A percentile compares a stretch with the other conserved stretches of the same genome.
Conservation (phyloP, 2,329 filamentous ascomycete species). For the Thermothelomyces thermophilus region DNA sequence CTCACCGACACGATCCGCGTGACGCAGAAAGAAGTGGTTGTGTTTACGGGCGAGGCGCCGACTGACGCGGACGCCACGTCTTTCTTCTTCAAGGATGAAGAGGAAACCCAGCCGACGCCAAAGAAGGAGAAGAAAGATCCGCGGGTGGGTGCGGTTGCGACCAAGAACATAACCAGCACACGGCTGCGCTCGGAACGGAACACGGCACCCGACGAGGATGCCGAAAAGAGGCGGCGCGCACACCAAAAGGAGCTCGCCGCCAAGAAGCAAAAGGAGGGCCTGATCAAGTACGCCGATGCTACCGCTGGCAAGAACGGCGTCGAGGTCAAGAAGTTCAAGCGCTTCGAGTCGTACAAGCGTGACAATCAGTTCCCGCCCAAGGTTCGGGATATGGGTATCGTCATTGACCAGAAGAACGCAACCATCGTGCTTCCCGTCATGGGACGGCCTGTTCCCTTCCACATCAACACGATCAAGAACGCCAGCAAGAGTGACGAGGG, state of each 20-base stretch:
- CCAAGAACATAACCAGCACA: conserved; percentile 92
- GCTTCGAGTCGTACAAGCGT: conserved; percentile 97
- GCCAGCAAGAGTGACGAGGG: conserved; percentile 96
- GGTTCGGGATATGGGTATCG: conserved; percentile 78
- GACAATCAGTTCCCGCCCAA: conserved; percentile 85
- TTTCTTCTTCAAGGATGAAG: conserved; percentile 98
- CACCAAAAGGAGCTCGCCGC: conserved; percentile 84
- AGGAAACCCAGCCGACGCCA: conserved; percentile 76
- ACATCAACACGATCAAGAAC: conserved; percentile 97
- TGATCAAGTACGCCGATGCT: conserved; percentile 78
- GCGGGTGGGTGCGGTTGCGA: conserved; percentile 77
- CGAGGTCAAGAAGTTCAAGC: conserved; percentile 98
- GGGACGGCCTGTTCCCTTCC: conserved; percentile 94
- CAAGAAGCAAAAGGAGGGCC: conserved; percentile 85
- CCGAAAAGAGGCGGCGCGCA: conserved; percentile 76
- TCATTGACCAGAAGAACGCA: conserved; percentile 83
- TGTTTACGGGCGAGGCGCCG: conserved; percentile 90
- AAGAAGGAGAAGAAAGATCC: conserved; percentile 85
- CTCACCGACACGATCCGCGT: conserved; percentile 92
- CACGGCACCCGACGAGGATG: conserved; percentile 83
- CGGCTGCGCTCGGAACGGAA: conserved; percentile 84
- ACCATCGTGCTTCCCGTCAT: conserved; percentile 94
- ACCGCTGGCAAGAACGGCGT: conserved; percentile 79
- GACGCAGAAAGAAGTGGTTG: conserved; percentile 66
- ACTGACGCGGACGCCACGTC: conserved; percentile 90